Conservation (phyloP, 2,329 filamentous ascomycete species). For the Dactylellina leptospora region DNA sequence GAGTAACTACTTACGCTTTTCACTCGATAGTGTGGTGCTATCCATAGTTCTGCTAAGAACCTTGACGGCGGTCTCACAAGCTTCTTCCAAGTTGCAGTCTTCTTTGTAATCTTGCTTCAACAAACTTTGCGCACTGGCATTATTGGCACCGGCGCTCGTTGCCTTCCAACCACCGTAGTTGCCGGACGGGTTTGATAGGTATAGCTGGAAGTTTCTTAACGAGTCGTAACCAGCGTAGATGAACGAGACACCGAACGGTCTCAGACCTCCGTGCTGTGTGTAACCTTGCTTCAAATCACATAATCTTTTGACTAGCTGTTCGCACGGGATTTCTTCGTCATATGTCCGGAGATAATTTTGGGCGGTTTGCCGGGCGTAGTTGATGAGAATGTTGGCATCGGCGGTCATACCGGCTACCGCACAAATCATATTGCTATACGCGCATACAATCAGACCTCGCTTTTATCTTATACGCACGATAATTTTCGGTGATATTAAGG, state of each 20-base stretch:
- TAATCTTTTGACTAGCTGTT: constrained; percentile 93
- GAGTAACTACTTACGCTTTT: constrained; percentile 83
- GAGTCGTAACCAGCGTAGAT: constrained; percentile 99
- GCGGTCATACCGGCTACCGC: constrained; percentile 99
- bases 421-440: constrained; percentile 95
- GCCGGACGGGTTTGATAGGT: constrained; percentile 97
- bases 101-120: constrained; percentile 99
- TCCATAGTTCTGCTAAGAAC: constrained; percentile 99
- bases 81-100: constrained; percentile 93
- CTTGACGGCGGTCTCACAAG: constrained; percentile 96
- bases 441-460: neutral
- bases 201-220: constrained; percentile 95
- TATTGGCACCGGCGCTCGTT: constrained; percentile 96
- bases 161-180: constrained; percentile 99
- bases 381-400: constrained; percentile 99
- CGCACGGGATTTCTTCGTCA: constrained; percentile 99
- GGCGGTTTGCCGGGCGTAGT: constrained; percentile 95
- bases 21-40: constrained; percentile 96
- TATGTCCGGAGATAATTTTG: constrained; percentile 98
- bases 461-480: neutral
- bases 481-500: neutral
- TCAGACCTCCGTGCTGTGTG: constrained; percentile 97
- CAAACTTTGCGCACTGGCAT: constrained; percentile 94
- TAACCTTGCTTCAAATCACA: constrained; percentile 99
- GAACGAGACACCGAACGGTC: constrained; percentile 97